A percentile compares a stretch with the other conserved stretches of the same genome.
Conservation (phyloP, 192 early-diverging fungal species). For the Powellomyces hirtus region DNA sequence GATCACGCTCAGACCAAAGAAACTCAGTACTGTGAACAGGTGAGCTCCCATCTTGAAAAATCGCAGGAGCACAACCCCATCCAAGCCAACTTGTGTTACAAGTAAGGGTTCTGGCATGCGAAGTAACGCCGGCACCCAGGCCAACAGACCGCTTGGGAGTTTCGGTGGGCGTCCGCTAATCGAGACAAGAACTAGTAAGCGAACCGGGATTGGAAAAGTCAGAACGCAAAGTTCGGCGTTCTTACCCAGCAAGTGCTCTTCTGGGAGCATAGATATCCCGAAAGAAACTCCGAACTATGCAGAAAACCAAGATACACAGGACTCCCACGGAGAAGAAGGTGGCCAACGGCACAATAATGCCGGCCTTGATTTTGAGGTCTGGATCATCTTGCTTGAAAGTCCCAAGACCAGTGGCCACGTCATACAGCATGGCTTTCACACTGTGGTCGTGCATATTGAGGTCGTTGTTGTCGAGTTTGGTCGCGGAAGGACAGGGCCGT, state of each 20-base stretch:
- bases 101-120: constrained; percentile 37
- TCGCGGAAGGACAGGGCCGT: too few relatives aligned
- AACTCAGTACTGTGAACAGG: constrained; percentile 39
- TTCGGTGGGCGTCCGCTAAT: constrained; percentile 44
- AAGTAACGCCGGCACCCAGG: constrained; percentile 39
- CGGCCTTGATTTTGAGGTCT: constrained; percentile 14
- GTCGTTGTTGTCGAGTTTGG: too few relatives aligned
- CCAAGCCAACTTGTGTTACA: constrained; percentile 47
- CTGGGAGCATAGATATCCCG: constrained; percentile 49
- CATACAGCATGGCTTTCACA: too few relatives aligned
- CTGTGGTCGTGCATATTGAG: too few relatives aligned
- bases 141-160: constrained; percentile 32
- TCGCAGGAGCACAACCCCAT: constrained; percentile 50
- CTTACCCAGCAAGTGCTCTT: constrained; percentile 33
- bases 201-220: neutral
- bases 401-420: too few relatives aligned
- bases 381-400: too few relatives aligned
- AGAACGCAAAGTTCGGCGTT: neutral
- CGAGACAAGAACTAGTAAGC: neutral
- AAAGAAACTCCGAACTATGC: constrained; percentile 39
- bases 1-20: constrained; percentile 44
- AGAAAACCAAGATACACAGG: constrained; percentile 44
- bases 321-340: constrained; percentile 44
- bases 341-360: constrained; percentile 32
- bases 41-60: constrained; percentile 47